Evolutionary conservation across 768 basidiomycete genomes (phyloP), one percentile per base, ranked within the genome.

Genomic region (Pulveroboletus sp.): DNA sequence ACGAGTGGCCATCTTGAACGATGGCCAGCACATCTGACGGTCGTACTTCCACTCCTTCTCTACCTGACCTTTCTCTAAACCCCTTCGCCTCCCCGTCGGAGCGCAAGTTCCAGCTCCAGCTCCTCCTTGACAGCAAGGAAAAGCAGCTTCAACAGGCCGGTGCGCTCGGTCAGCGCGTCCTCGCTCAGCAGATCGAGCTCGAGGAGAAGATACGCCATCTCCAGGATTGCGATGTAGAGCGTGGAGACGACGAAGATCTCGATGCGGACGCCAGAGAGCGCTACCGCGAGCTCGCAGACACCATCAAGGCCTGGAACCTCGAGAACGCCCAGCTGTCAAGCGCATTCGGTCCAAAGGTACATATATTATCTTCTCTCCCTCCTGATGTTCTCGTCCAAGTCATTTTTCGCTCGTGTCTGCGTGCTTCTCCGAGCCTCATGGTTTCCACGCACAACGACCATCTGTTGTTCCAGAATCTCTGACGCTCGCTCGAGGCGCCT

Each of bases 171-270:
- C 93, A 96, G 71, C 87, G 90, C 67, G 83, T 98, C 60, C 83
- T 97, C 54, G 80, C 83, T 17, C 95, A 98, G 74, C 92, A 92
- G 70, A 85, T 90, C 72, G 90, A 95, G 64, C 81, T 97, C 54
- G 91, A 96, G 69, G 84, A 86, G 63, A 81, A 90, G 45, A 90
- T 97, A 52, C 76, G 81, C 39, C 86, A 87, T 62, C 76, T 95
- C 46, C 86, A 91, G 59, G 86, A 86, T 32, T 64, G 80, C 14
- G 84, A 84, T 46, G 76, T 71, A 17, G 84, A 83, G 51, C 83
- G 79, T 56, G 73, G 71, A 4, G 84, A 81, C 53, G 81, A 82
- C 51, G 79, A 81, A 35, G 80, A 79, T 51, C 72, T 84, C 53
- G 83, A 86, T 61, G 61, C 75, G 11, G 83, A 86, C 47, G 77